Evolutionary conservation across 805 yeast species (phyloP).

Genomic region (Sugiyamaella floridensis): DNA sequence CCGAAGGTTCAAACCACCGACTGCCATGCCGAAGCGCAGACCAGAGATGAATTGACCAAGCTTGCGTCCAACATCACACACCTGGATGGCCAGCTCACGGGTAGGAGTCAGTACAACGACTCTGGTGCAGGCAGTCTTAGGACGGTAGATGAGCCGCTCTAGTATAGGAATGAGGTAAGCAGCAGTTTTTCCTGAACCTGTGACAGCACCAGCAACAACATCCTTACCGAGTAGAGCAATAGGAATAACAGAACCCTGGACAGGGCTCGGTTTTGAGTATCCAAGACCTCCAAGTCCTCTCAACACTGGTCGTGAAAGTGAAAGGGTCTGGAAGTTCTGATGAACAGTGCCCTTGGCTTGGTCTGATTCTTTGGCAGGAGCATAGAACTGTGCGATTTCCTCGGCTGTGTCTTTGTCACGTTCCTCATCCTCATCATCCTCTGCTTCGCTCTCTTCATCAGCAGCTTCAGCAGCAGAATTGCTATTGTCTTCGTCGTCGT

Average conservation of each 20-base stretch:
- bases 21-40: conserved; percentile 87
- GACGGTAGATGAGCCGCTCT: conserved; percentile 85
- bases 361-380: conserved; percentile 47
- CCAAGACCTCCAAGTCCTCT: conserved; percentile 77
- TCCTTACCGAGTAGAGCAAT: conserved; percentile 91
- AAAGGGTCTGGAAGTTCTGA: conserved; percentile 64
- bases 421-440: conserved; percentile 27
- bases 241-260: conserved; percentile 91
- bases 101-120: conserved; percentile 92
- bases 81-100: conserved; percentile 96
- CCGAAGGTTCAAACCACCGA: conserved; percentile 93
- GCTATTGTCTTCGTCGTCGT: conserved; percentile 24
- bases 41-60: conserved; percentile 70
- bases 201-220: conserved; percentile 97
- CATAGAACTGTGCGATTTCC: conserved; percentile 75
- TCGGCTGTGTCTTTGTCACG: conserved; percentile 65
- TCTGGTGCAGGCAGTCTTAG: conserved; percentile 77
- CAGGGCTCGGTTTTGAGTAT: conserved; percentile 84
- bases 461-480: conserved; percentile 22
- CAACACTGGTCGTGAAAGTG: conserved; percentile 82
- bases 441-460: conserved; percentile 30
- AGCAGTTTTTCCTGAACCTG: conserved; percentile 99
- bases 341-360: conserved; percentile 48
- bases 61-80: conserved; percentile 84
- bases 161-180: conserved; percentile 95